These are phyloP conservation scores for Lipomyces starkeyi DNA, from an alignment of 805 yeast genomes.

Conservation along the genomic window DNA sequence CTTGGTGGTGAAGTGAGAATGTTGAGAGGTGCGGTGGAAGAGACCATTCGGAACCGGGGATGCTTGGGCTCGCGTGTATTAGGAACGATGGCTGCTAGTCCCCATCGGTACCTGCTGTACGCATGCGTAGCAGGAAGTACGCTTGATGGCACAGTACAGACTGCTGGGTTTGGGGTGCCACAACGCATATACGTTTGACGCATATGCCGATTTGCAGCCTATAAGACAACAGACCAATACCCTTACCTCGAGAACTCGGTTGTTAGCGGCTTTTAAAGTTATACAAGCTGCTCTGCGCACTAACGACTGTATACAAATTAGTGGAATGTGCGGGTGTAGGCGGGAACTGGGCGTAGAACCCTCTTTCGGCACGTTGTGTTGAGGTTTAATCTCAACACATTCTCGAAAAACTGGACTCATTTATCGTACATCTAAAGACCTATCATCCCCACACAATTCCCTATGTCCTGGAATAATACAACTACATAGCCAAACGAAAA, in stretches of 20 bases:
- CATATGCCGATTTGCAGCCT: not conserved
- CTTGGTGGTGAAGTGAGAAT: conserved; percentile 6
- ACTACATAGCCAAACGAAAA: not conserved
- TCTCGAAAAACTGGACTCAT: not conserved
- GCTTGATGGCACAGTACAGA: conserved; percentile 13
- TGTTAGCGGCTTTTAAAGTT: not conserved
- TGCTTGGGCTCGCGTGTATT: not conserved
- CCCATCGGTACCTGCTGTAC: conserved; percentile 17
- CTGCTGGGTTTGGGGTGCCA: not conserved
- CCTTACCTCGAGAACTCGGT: not conserved
- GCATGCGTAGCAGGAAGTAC: conserved; percentile 11
- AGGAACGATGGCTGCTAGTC: not conserved
- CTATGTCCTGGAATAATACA: not conserved
- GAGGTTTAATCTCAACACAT: too few relatives aligned
- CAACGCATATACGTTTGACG: not conserved
- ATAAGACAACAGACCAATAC: not conserved
- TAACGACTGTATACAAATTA: too few relatives aligned
- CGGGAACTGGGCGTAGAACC: too few relatives aligned
- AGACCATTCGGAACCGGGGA: not conserved
- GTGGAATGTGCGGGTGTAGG: too few relatives aligned
- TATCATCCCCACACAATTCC: not conserved
- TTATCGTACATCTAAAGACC: not conserved
- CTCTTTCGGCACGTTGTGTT: too few relatives aligned
- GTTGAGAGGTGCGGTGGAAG: not conserved
- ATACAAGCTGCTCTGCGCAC: too few relatives aligned